Conservation (phyloP, 2,329 filamentous ascomycete genomes). For the Clonostachys rosea region DNA sequence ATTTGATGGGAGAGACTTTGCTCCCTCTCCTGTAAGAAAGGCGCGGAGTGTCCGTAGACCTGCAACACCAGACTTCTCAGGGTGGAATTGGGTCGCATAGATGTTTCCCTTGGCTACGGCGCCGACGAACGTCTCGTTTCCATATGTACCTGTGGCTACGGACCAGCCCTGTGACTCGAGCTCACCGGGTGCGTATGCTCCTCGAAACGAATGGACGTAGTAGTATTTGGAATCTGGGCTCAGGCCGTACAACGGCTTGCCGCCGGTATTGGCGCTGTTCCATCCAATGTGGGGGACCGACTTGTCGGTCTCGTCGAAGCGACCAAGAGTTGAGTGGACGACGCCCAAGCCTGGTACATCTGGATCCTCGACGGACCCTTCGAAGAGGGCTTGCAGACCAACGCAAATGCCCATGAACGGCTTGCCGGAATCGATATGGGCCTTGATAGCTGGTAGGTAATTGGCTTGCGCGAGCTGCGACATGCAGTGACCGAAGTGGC, state of each 20-base stretch:
- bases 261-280: constrained; percentile 77
- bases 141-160: constrained; percentile 87
- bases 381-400: constrained; percentile 84
- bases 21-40: constrained; percentile 72
- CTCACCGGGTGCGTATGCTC: constrained; percentile 66
- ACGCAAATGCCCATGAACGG: constrained; percentile 98
- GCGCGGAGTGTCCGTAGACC: constrained; percentile 79
- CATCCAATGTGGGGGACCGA: constrained; percentile 98
- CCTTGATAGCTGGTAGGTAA: constrained; percentile 76
- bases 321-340: constrained; percentile 65
- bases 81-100: constrained; percentile 93
- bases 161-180: constrained; percentile 83
- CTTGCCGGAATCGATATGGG: constrained; percentile 86
- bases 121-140: constrained; percentile 84
- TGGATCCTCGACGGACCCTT: constrained; percentile 76
- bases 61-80: constrained; percentile 91
- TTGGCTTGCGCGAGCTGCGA: constrained; percentile 76
- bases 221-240: constrained; percentile 89
- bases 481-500: constrained; percentile 96
- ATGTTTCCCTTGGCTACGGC: constrained; percentile 83
- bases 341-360: constrained; percentile 69
- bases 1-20: constrained; percentile 37
- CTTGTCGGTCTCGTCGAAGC: constrained; percentile 75
- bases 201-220: constrained; percentile 94
- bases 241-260: constrained; percentile 67